Base-by-base conservation (phyloP, 352 stramenopile genomes). In the Pythium sp. region DNA sequence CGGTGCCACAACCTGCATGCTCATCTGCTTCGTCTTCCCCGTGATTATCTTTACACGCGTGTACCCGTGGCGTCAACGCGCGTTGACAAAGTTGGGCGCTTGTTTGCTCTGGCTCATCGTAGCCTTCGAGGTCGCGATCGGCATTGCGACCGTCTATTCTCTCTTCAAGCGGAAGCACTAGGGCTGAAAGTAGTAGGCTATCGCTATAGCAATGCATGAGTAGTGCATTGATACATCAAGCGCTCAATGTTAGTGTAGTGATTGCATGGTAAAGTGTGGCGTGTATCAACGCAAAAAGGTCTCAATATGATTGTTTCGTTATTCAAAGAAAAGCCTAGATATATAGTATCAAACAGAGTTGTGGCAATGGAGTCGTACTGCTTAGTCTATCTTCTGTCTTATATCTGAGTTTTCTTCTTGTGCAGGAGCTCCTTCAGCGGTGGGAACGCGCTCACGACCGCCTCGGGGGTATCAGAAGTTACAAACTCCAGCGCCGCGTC, bases 11-110 rank as follows among this genome's bases (percentile, higher is more conserved):
- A 90, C 76, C 47, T 90, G 81, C 62, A 79, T 91, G 47, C 76
- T 91, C 69, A 90, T 91, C 64, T 89, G 82, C 72, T 88, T 90
- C 59, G 78, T 84, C n/a, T 90, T 93, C 60, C 84, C 84, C 12
- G 77, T 81, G 14, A 69, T 88, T 47, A 80, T 90, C 58, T 93
- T 85, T 70, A 73, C 81, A 46, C 74, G 67, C 20, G 56, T 91
- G n/a, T 89, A 81, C 58, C 82, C 84, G 47, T 88, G 84, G 84
- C 71, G 76, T 18, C 62, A 58, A 64, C 74, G 26, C 63, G 65
- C 30, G 60, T 71, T 22, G 80, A 70, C 51, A 74, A 78, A 34
- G 30, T 61, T 82, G 15, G 81, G 74, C 69, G 72, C 82, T 11
- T 67, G 64, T 6, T 47, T 53, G 38, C 64, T 90, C 26, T 85